Evolutionary conservation across 805 yeast species (phyloP), one percentile per base, ranked within the genome.

Genomic region (Torulaspora gathmanii): DNA sequence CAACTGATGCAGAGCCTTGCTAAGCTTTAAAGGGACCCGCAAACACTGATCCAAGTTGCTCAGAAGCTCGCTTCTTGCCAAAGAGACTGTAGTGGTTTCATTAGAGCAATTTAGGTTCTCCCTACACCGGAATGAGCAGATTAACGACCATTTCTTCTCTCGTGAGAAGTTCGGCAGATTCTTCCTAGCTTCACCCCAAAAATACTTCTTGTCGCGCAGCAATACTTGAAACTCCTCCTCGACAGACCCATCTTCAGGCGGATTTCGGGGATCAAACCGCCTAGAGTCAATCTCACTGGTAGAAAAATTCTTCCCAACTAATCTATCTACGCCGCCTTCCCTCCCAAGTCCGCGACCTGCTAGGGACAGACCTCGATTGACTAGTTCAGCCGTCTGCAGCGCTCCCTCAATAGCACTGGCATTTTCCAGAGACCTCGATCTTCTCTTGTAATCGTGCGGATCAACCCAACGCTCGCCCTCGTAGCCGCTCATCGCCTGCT

Each of bases 111-210:
- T 40, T 15, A 28, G 36, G 11, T 40, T 37, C 19, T 37, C 43
- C 12, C 40, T 42, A 6, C 44, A 35, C 23, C 47, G 50, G 17
- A 56, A 51, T 31, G 52, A 58, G 44, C 63, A 58, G 9, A 63
- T 48, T 23, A 63, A 47, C 15, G 57, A 61, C 65, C 66, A 61
- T 49, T 63, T 63, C 35, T 66, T 55, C 28, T 47, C 47, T 27
- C 40, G 40, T 2, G 65, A 55, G 10, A 60, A 49, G 33, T 36
- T 48, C 28, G 52, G 47, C 28, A 60, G 39, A 37, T 55, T 57
- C 13, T 50, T 46, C 13, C 54, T 51, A 4, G 64, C 60, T 15
- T 58, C 54, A 13, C 55, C 56, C 57, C 65, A 61, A 35, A 57
- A 58, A 43, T 56, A 57, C 2, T 55, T 53, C 26, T 58, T 55